These are phyloP conservation scores for Aureobasidium subglaciale DNA, from an alignment of 2,329 filamentous ascomycete genomes.

Conservation along the genomic window DNA sequence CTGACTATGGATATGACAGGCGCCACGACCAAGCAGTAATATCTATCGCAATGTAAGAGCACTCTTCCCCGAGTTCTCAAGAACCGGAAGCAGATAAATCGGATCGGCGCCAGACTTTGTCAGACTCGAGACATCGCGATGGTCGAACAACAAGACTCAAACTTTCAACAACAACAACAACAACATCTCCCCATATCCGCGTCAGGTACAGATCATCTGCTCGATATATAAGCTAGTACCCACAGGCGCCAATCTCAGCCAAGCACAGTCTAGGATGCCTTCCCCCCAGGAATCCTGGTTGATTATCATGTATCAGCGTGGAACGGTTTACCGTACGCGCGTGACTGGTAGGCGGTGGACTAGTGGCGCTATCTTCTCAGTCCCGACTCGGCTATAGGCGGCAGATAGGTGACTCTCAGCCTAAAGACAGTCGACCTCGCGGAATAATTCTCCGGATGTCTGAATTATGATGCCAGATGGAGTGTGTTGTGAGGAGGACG, in stretches of 20 bases:
- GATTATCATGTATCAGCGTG: slow-evolving; percentile 10
- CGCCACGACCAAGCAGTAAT: not conserved
- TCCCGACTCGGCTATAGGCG: slow-evolving; percentile 8
- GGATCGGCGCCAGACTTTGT: too few relatives aligned
- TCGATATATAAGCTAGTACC: not conserved
- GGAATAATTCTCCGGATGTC: not conserved
- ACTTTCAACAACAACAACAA: too few relatives aligned
- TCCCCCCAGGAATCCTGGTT: not conserved
- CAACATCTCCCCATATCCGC: not conserved
- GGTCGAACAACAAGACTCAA: not conserved
- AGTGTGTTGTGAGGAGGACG: not conserved
- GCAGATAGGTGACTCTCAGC: slow-evolving; percentile 8
- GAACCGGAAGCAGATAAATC: too few relatives aligned
- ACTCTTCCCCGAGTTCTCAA: too few relatives aligned
- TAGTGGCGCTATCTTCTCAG: slow-evolving; percentile 5
- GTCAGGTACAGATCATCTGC: slow-evolving; percentile 1
- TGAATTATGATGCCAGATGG: not conserved
- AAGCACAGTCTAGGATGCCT: not conserved
- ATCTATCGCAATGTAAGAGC: too few relatives aligned
- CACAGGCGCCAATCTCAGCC: not conserved
- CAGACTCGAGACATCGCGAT: too few relatives aligned
- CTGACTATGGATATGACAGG: not conserved
- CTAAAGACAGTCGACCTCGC: not conserved
- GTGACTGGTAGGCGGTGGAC: slow-evolving; percentile 11
- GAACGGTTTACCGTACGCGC: slow-evolving; percentile 8